Base-by-base conservation (phyloP, 2,329 filamentous ascomycete species). In the Pyricularia sp. region DNA sequence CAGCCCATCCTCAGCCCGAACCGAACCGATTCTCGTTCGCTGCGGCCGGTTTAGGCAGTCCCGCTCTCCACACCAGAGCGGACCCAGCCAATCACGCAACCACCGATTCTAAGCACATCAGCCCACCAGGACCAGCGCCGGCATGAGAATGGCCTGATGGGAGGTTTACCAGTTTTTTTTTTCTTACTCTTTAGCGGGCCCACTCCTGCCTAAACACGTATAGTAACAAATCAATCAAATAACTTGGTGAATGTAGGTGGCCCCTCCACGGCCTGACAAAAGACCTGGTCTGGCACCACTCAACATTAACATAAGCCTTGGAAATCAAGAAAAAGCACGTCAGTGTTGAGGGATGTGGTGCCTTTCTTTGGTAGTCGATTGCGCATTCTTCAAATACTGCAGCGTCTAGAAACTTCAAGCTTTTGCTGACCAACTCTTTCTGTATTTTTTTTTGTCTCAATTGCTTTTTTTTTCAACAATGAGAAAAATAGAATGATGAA, bases 71-170 rank as follows among this genome's bases (percentile, higher is more conserved):
- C 42, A 50, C 42, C 7, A 7, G 17, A 50, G 42, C 42, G 42
- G 42, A n/a, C 17, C 33, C 30, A 5, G 17, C 65, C 65, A 67
- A 67, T 67, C 65, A 67, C 26, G 20, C 42, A 9, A 12, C 9
- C 17, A 20, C 25, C 26, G 50, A 58, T 31, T 67, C n/a, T 14
- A 67, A 67, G 25, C 65, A 36, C 36, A 67, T 67, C 65, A 67
- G 25, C 31, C 65, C 65, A 59, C 42, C 26, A 31, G 14, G 65
- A 50, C 36, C 65, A 67, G 26, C 26, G 55, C 25, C 33, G 17
- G 33, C 65, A 67, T 59, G 20, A 59, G 10, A 67, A 67, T 67
- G 65, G 65, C 33, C 65, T 67, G 65, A 67, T 67, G 31, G 36
- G 42, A 4, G n/a, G 33, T 7, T 50, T 36, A 2, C 10, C 10